These are phyloP conservation scores for Wickerhamomyces rabaulensis DNA, from an alignment of 805 yeast species.

Conservation along the genomic window DNA sequence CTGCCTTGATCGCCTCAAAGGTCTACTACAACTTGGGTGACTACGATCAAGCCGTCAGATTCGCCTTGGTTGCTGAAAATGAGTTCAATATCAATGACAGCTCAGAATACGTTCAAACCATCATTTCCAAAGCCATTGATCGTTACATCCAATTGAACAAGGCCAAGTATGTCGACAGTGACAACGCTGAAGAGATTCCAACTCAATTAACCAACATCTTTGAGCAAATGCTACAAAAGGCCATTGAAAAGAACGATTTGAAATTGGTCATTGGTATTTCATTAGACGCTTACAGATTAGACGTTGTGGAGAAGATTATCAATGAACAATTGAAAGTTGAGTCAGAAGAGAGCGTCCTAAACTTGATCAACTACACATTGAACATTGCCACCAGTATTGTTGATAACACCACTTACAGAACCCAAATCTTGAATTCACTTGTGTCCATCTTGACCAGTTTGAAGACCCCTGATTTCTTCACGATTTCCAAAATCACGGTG, in stretches of 20 bases:
- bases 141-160: slow-evolving; percentile 68
- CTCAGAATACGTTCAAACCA: slow-evolving; percentile 88
- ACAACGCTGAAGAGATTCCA: slow-evolving; percentile 36
- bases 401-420: slow-evolving; percentile 60
- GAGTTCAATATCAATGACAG: slow-evolving; percentile 70
- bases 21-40: slow-evolving; percentile 91
- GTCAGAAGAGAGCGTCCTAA: slow-evolving; percentile 48
- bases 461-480: slow-evolving; percentile 71
- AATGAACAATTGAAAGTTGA: slow-evolving; percentile 30
- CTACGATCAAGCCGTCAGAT: slow-evolving; percentile 83
- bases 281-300: slow-evolving; percentile 81
- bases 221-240: slow-evolving; percentile 81
- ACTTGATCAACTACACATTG: slow-evolving; percentile 67
- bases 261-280: slow-evolving; percentile 88
- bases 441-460: slow-evolving; percentile 55
- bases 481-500: slow-evolving; percentile 79
- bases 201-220: slow-evolving; percentile 63
- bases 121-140: slow-evolving; percentile 89
- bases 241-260: slow-evolving; percentile 64
- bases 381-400: slow-evolving; percentile 68
- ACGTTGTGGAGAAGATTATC: slow-evolving; percentile 63
- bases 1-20: slow-evolving; percentile 90
- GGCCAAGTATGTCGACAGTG: slow-evolving; percentile 33
- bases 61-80: slow-evolving; percentile 78
- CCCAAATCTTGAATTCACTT: slow-evolving; percentile 54